Base-by-base conservation (phyloP, 108 stramenopile species). In the Cylindrotheca closterium region DNA sequence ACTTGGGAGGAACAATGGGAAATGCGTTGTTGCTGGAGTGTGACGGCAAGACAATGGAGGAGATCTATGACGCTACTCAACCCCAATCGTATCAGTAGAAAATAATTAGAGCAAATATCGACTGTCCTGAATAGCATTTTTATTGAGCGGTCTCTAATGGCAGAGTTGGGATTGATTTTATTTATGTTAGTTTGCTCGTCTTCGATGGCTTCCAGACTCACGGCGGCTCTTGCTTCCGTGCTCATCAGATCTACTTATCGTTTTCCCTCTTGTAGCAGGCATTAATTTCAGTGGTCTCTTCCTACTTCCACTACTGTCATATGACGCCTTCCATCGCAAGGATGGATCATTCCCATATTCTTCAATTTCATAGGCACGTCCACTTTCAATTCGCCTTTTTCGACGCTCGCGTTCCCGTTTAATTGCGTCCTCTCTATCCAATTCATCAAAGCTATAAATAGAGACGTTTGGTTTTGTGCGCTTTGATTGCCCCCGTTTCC, bases 21-120 rank as follows among this genome's bases (percentile, higher is more conserved):
- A 68, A 71, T 49, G 45, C 57, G 24, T 55, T 93, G 37, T 68
- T 93, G 49, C n/a, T 71, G 45, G 77, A 83, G 45, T 70, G 66
- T 49, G 75, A 93, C 51, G 86, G 83, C 23, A 62, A 80, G 73
- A 81, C 78, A 5, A 89, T 93, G 78, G 79, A 93, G 56, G 77
- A 86, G 22, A 85, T 93, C 52, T 83, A 93, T 69, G 71, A 80
- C 45, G 69, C 70, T 4, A 61, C 78, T 32, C 86, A 90, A 67
- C 68, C 71, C 28, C 24, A 5, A n/a, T 68, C 62, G 27, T 75
- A 46, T 33, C 71, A 65, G 58, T 72, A 51, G 0, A n/a, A n/a
- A n/a, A n/a, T n/a, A n/a, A n/a, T n/a, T n/a, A n/a, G n/a, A n/a
- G n/a, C n/a, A n/a, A n/a, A n/a, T n/a, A n/a, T n/a, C n/a, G n/a